Percentiles rank a stretch among this genome's conserved stretches.
phyloP scores from a whole-genome alignment of 306 rosid species.

The Morella rubra region DNA sequence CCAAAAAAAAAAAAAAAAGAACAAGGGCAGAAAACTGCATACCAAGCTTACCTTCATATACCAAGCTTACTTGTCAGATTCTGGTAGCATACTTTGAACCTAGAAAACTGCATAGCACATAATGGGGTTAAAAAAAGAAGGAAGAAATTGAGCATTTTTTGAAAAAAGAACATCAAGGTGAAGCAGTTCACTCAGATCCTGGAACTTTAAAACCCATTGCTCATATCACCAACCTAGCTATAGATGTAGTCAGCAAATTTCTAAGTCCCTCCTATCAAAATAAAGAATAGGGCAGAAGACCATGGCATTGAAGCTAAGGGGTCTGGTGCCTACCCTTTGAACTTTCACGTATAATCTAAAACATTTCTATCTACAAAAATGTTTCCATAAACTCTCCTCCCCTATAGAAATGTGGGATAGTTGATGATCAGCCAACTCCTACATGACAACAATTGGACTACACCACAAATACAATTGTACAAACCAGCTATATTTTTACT shows the following conservation, averaged over 20 bases:
- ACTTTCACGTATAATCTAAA: background rate
- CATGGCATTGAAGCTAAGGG: conserved; percentile 1
- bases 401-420: background rate
- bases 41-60: too few species aligned
- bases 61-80: too few species aligned
- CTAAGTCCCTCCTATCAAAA: background rate
- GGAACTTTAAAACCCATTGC: background rate
- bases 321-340: background rate
- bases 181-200: background rate
- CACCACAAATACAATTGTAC: background rate
- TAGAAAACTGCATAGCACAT: too few species aligned
- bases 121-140: too few species aligned
- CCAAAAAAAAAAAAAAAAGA: too few species aligned
- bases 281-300: background rate
- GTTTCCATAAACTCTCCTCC: background rate
- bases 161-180: too few species aligned
- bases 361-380: background rate
- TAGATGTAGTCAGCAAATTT: conserved; percentile 1
- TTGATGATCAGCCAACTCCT: background rate
- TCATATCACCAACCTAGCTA: background rate
- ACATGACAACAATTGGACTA: background rate
- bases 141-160: too few species aligned
- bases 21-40: too few species aligned
- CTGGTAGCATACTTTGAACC: too few species aligned
- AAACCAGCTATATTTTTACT: background rate